Evolutionary conservation across 352 stramenopile species (phyloP).

Genomic region (Globisporangium paroecandrum): DNA sequence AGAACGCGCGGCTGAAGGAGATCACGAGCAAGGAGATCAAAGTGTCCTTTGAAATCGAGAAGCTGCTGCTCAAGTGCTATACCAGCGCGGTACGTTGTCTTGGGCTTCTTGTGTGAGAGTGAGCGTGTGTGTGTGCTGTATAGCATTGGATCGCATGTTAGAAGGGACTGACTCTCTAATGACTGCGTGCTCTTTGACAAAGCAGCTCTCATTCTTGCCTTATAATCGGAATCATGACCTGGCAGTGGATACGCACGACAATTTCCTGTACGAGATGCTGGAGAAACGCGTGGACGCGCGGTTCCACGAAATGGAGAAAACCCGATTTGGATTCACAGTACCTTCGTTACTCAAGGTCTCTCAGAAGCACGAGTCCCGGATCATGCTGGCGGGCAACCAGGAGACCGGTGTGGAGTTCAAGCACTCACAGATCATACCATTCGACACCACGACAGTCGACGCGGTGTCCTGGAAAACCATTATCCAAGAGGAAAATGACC

Average conservation of each 20-base stretch:
- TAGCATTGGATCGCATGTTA: too few relatives aligned
- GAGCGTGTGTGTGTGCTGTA: background rate
- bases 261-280: slow-evolving; percentile 15
- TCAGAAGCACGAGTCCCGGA: slow-evolving; percentile 8
- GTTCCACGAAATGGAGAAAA: background rate
- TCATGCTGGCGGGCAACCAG: slow-evolving; percentile 6
- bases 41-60: slow-evolving; percentile 8
- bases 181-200: background rate
- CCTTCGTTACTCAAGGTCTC: background rate
- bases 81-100: slow-evolving; percentile 8
- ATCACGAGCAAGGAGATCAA: slow-evolving; percentile 10
- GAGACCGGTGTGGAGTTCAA: slow-evolving; percentile 17
- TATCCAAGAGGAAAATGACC: background rate
- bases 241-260: slow-evolving; percentile 8
- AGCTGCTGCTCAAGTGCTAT: slow-evolving; percentile 17
- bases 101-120: too few relatives aligned
- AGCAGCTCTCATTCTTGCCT: slow-evolving; percentile 12
- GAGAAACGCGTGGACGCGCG: slow-evolving; percentile 3
- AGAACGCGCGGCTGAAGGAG: slow-evolving; percentile 16
- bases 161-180: background rate
- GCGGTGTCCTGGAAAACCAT: slow-evolving; percentile 15
- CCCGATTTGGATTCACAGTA: background rate
- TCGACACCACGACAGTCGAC: slow-evolving; percentile 4
- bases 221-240: slow-evolving; percentile 3
- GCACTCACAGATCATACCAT: slow-evolving; percentile 8